These are phyloP conservation scores for Obelidium mucronatum DNA, from an alignment of 192 early-diverging fungal species.

Conservation along the genomic window DNA sequence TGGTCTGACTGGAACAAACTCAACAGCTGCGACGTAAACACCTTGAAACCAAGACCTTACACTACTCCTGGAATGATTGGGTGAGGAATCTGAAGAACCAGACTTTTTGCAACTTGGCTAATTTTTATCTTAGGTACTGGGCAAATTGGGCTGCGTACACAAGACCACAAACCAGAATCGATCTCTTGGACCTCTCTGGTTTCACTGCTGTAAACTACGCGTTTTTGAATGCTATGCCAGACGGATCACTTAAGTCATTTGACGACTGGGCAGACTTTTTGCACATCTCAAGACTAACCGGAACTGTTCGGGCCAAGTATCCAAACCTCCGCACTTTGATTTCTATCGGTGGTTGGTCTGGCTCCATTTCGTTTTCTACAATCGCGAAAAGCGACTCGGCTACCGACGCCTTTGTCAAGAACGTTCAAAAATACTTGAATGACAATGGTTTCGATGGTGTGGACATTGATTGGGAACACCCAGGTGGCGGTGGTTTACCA, in stretches of 20 bases:
- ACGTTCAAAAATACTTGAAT: too few relatives aligned
- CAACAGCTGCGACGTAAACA: too few relatives aligned
- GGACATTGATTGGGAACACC: too few relatives aligned
- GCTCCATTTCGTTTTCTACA: background rate
- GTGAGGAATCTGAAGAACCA: too few relatives aligned
- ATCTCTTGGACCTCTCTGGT: background rate
- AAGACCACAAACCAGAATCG: background rate
- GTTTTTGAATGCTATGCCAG: background rate
- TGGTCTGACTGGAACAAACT: too few relatives aligned
- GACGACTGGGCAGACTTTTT: background rate
- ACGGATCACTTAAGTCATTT: background rate
- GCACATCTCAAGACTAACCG: background rate
- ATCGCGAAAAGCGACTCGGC: background rate
- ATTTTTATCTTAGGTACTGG: background rate
- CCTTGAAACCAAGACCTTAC: too few relatives aligned
- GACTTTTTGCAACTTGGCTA: too few relatives aligned
- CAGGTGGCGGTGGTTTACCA: constrained; percentile 61
- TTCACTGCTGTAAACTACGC: background rate
- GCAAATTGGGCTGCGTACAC: background rate
- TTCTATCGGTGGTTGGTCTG: background rate
- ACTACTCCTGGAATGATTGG: too few relatives aligned
- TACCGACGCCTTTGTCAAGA: too few relatives aligned
- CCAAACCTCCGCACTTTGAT: background rate
- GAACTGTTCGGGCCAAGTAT: background rate
- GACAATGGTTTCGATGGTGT: too few relatives aligned